Evolutionary conservation across 2,329 filamentous ascomycete genomes (phyloP).

Genomic region (Colletotrichum nymphaeae): DNA sequence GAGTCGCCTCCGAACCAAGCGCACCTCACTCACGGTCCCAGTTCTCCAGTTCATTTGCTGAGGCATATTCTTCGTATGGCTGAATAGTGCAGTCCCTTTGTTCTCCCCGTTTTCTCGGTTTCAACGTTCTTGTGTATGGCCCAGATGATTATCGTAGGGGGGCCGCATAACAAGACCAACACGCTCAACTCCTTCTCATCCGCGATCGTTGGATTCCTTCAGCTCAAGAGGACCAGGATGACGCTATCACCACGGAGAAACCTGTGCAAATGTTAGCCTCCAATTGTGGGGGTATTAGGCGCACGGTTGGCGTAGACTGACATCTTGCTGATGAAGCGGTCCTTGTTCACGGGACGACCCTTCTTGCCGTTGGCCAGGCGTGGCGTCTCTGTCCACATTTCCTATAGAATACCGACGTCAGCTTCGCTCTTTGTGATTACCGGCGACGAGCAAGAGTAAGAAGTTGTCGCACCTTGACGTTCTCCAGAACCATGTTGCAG

Average conservation of each 20-base stretch:
- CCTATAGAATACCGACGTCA: slow-evolving; percentile 51
- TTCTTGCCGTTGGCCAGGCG: slow-evolving; percentile 86
- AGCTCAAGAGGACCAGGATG: slow-evolving; percentile 87
- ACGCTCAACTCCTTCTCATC: slow-evolving; percentile 19
- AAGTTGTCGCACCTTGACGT: slow-evolving; percentile 64
- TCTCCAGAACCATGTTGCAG: slow-evolving; percentile 99
- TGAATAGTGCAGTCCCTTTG: neutral
- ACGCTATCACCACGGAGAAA: slow-evolving; percentile 90
- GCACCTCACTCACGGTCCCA: neutral
- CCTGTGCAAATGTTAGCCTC: slow-evolving; percentile 55
- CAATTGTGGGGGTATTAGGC: neutral
- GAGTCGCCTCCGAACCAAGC: neutral
- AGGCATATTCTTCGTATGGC: neutral
- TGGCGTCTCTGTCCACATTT: slow-evolving; percentile 99
- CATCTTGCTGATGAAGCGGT: slow-evolving; percentile 98
- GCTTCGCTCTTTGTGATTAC: neutral
- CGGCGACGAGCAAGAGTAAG: neutral
- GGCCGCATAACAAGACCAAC: slow-evolving; percentile 12
- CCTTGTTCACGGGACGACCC: slow-evolving; percentile 94
- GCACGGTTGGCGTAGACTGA: slow-evolving; percentile 55
- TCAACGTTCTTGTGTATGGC: neutral
- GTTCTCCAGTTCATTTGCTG: neutral
- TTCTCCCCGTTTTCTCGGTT: neutral
- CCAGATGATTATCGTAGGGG: neutral
- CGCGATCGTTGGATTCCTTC: slow-evolving; percentile 18